Evolutionary conservation across 2,329 filamentous ascomycete genomes (phyloP).

Genomic region (Fusarium albidum): DNA sequence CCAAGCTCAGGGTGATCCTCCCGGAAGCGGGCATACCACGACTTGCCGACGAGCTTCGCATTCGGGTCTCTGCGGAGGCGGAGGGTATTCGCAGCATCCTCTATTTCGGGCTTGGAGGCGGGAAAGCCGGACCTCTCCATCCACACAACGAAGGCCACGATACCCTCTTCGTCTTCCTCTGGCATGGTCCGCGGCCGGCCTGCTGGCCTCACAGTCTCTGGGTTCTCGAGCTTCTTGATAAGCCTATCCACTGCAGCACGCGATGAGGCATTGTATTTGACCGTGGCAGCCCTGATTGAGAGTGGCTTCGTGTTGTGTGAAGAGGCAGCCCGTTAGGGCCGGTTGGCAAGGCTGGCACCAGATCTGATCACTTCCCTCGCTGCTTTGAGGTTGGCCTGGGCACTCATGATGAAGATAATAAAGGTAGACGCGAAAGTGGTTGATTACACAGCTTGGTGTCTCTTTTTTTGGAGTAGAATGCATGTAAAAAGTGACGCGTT

Average conservation of each 20-base stretch:
- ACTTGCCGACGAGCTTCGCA: neutral
- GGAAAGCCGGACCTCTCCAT: constrained; percentile 1
- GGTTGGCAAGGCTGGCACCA: neutral
- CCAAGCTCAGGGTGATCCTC: neutral
- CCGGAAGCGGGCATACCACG: neutral
- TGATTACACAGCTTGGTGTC: neutral
- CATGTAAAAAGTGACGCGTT: neutral
- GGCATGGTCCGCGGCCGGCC: neutral
- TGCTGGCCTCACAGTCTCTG: neutral
- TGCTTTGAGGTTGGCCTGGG: neutral
- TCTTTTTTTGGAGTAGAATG: neutral
- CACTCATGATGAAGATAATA: neutral
- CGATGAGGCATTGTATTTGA: neutral
- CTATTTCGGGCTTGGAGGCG: neutral
- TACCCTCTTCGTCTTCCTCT: neutral
- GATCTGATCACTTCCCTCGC: neutral
- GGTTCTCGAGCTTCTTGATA: neutral
- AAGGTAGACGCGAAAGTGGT: neutral
- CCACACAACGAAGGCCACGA: neutral
- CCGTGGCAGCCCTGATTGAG: neutral
- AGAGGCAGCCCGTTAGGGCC: neutral
- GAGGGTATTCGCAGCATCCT: neutral
- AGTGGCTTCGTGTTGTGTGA: neutral
- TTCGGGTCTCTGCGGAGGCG: neutral
- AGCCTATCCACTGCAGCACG: neutral